These are phyloP conservation scores for Kurtzmaniella cleridarum DNA, from an alignment of 805 yeast genomes.

Conservation along the genomic window DNA sequence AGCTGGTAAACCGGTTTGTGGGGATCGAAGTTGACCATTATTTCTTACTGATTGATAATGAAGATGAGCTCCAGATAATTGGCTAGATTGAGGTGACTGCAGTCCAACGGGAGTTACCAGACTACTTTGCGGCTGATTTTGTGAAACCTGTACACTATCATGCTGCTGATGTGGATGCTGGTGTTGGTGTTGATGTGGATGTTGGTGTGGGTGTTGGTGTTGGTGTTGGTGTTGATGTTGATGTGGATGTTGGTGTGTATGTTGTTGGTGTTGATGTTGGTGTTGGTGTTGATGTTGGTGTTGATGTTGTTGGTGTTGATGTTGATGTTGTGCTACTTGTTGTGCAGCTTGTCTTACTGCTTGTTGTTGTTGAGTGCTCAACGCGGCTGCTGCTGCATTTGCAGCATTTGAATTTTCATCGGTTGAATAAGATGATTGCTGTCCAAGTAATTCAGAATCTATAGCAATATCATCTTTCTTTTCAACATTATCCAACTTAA, in stretches of 20 bases:
- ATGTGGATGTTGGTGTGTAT: slow-evolving; percentile 2
- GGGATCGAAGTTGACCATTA: background rate
- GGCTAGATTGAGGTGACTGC: slow-evolving; percentile 9
- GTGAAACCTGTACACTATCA: background rate
- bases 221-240: slow-evolving; percentile 15
- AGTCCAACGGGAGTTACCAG: slow-evolving; percentile 11
- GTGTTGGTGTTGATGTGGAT: slow-evolving; percentile 10
- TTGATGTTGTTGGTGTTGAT: slow-evolving; percentile 15
- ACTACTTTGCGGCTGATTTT: slow-evolving; percentile 11
- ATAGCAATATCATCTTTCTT: slow-evolving; percentile 24
- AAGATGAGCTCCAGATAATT: slow-evolving; percentile 9
- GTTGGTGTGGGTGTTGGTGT: slow-evolving; percentile 16
- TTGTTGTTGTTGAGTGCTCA: slow-evolving; percentile 14
- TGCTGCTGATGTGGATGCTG: slow-evolving; percentile 15
- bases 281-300: slow-evolving; percentile 11
- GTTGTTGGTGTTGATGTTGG: slow-evolving; percentile 9
- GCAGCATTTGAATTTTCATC: slow-evolving; percentile 10
- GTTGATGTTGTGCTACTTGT: slow-evolving; percentile 12
- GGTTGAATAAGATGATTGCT: slow-evolving; percentile 28
- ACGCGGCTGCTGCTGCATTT: slow-evolving; percentile 13
- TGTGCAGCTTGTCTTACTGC: slow-evolving; percentile 12
- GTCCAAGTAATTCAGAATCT: slow-evolving; percentile 39
- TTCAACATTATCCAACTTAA: slow-evolving; percentile 9
- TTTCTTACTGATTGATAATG: slow-evolving; percentile 7
- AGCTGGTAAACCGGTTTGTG: slow-evolving; percentile 3